A percentile compares a stretch with the other conserved stretches of the same genome.
These are phyloP conservation scores for Diplodia scrobiculata DNA, from an alignment of 2,329 filamentous ascomycete species.

Conservation along the genomic window DNA sequence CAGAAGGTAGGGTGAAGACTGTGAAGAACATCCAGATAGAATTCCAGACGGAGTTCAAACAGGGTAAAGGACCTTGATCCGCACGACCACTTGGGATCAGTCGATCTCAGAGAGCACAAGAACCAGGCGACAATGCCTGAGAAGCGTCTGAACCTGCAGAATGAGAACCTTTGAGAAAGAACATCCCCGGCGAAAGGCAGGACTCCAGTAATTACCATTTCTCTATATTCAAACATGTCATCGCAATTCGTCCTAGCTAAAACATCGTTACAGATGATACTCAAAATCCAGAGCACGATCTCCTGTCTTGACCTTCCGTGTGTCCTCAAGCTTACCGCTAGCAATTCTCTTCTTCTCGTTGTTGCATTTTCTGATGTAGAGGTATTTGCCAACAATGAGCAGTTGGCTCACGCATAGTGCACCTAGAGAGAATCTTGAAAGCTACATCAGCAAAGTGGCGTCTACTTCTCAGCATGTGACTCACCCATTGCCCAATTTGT, in stretches of 20 bases:
- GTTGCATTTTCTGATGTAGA: conserved; percentile 51
- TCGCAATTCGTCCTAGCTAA: background rate
- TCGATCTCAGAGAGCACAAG: background rate
- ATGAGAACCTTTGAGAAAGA: background rate
- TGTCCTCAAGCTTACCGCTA: conserved; percentile 50
- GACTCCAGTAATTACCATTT: background rate
- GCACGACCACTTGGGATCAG: background rate
- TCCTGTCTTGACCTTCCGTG: conserved; percentile 50
- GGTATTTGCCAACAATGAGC: conserved; percentile 46
- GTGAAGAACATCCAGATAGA: too few species aligned
- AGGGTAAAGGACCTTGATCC: too few species aligned
- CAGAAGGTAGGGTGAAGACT: too few species aligned
- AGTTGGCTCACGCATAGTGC: conserved; percentile 42
- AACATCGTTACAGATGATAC: conserved; percentile 43
- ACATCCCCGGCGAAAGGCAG: background rate
- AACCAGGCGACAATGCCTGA: background rate
- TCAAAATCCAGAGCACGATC: conserved; percentile 54
- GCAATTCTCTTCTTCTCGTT: conserved; percentile 45
- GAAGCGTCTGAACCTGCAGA: background rate
- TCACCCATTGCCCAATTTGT: conserved; percentile 29
- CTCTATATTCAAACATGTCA: background rate
- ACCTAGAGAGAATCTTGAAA: conserved; percentile 42
- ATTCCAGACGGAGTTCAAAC: too few species aligned
- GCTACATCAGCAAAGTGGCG: background rate
- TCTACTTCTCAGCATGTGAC: background rate